Conservation (phyloP, 169 alveolate species). For the Besnoitia besnoiti region DNA sequence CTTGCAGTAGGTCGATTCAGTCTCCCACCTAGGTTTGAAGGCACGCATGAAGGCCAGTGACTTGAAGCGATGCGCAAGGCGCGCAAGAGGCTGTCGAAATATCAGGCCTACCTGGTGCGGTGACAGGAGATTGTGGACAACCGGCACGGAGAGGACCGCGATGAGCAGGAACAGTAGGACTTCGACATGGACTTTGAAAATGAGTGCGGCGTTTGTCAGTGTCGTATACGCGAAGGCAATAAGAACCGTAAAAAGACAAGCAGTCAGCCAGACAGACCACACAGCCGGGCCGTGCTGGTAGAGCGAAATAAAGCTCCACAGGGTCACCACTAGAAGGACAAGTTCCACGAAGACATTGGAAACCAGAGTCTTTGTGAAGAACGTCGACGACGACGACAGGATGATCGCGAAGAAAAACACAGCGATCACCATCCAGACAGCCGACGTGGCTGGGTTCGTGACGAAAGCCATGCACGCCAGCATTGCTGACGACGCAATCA, state of each 20-base stretch:
- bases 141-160: constrained; percentile 56
- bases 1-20: not conserved
- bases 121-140: constrained; percentile 57
- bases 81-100: not conserved
- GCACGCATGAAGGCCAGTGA: no score
- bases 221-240: constrained; percentile 35
- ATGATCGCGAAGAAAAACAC: constrained; percentile 41
- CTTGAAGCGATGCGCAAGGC: no score
- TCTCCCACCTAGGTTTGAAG: no score
- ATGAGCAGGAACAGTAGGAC: constrained; percentile 44
- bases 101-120: constrained; percentile 45
- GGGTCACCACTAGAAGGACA: constrained; percentile 54
- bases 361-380: constrained; percentile 35
- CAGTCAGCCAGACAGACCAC: constrained; percentile 62
- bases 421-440: constrained; percentile 60
- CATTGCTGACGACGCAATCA: constrained; percentile 33
- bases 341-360: constrained; percentile 42
- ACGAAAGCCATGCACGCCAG: constrained; percentile 36
- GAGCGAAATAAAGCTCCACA: constrained; percentile 38
- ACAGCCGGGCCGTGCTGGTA: constrained; percentile 55
- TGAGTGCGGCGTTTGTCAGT: constrained; percentile 54
- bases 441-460: constrained; percentile 2
- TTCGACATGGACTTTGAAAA: constrained; percentile 50
- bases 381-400: constrained; percentile 39
- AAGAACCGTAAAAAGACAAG: constrained; percentile 45